Conservation (phyloP, 495 filamentous ascomycete genomes). For the Thozetella sp. region DNA sequence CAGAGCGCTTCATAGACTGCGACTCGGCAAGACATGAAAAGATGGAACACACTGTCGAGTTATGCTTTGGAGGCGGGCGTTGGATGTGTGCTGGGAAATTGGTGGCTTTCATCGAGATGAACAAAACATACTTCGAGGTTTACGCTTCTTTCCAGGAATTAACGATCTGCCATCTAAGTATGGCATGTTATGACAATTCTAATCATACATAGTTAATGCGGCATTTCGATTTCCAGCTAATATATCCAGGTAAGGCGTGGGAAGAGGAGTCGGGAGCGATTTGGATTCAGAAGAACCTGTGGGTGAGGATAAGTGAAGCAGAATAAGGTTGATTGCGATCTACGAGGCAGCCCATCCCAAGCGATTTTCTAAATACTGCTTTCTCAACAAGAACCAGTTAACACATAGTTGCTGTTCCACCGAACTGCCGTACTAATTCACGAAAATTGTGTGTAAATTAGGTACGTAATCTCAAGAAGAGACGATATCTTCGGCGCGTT, state of each 20-base stretch:
- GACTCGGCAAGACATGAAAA: constrained; percentile 23
- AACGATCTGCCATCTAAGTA: too few relatives aligned
- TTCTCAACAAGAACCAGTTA: too few relatives aligned
- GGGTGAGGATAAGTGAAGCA: constrained; percentile 6
- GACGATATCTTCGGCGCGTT: too few relatives aligned
- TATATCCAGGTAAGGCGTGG: constrained; percentile 2
- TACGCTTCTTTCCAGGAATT: background rate
- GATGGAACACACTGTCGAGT: constrained; percentile 32
- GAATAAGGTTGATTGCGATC: too few relatives aligned
- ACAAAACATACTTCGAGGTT: constrained; percentile 51
- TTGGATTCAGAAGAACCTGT: constrained; percentile 5
- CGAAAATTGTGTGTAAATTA: too few relatives aligned
- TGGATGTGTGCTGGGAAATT: constrained; percentile 36
- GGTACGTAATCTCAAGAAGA: too few relatives aligned
- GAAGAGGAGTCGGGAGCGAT: constrained; percentile 1
- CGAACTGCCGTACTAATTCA: too few relatives aligned
- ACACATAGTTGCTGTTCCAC: too few relatives aligned
- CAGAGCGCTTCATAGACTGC: constrained; percentile 53
- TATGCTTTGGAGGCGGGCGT: constrained; percentile 33
- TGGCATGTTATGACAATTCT: background rate
- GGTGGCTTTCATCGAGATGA: constrained; percentile 42
- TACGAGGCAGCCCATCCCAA: too few relatives aligned
- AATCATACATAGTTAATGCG: background rate
- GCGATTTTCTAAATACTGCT: too few relatives aligned
- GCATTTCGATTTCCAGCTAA: constrained; percentile 7